phyloP scores from a whole-genome alignment of 139 green algal genomes.

The Chlorella sp. region DNA sequence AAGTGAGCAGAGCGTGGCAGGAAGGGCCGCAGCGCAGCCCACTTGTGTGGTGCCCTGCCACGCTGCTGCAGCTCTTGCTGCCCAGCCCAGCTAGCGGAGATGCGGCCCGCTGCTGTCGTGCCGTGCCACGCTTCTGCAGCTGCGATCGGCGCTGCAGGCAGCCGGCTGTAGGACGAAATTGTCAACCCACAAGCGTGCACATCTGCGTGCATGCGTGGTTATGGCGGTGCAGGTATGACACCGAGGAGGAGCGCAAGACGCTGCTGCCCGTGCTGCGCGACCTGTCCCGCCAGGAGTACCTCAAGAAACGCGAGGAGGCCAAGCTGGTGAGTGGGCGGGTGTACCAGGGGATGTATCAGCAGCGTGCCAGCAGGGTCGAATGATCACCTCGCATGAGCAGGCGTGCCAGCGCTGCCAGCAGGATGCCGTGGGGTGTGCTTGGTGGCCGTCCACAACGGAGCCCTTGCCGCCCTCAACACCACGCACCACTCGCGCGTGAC shows the following conservation, averaged over 20 bases:
- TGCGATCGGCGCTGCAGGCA: neutral
- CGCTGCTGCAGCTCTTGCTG: no score
- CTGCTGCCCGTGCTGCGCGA: constrained; percentile 65
- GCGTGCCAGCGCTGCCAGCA: no score
- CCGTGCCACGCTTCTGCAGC: no score
- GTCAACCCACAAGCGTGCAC: neutral
- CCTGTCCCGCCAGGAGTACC: constrained; percentile 90
- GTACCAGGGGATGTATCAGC: no score
- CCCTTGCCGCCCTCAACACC: no score
- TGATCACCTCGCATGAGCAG: no score
- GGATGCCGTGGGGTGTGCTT: no score
- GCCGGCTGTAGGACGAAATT: neutral
- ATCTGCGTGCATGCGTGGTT: neutral
- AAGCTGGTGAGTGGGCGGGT: constrained; percentile 28
- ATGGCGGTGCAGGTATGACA: constrained; percentile 39
- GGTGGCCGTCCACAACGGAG: neutral
- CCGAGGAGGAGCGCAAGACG: constrained; percentile 35
- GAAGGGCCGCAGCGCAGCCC: no score
- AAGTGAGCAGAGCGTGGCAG: constrained; percentile 25
- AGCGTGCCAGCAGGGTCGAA: no score
- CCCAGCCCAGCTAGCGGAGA: no score
- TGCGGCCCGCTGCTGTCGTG: no score
- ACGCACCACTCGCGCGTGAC: neutral
- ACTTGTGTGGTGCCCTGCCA: no score
- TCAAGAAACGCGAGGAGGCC: constrained; percentile 88